These are phyloP conservation scores for Colletotrichum lini DNA, from an alignment of 2,329 filamentous ascomycete genomes.

Conservation along the genomic window DNA sequence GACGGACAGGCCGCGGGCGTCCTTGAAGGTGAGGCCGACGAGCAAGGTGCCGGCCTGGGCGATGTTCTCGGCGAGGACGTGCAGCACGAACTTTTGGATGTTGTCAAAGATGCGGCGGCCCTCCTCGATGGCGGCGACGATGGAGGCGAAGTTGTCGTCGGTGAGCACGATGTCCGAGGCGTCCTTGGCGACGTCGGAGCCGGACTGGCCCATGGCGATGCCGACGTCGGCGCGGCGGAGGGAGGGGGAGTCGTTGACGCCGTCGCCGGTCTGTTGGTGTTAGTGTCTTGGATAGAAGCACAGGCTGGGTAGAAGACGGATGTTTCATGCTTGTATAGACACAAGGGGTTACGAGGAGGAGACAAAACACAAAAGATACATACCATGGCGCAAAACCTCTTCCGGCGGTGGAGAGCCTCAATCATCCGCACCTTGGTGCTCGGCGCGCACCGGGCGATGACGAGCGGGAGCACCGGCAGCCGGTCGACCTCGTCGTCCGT, in stretches of 20 bases:
- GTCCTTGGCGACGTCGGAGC: slow-evolving; percentile 75
- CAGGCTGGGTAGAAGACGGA: too few species aligned
- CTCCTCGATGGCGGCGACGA: slow-evolving; percentile 79
- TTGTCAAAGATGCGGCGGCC: slow-evolving; percentile 82
- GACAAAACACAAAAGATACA: slow-evolving; percentile 25
- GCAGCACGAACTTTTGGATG: slow-evolving; percentile 82
- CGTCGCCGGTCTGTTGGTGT: slow-evolving; percentile 71
- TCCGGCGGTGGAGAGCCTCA: slow-evolving; percentile 77
- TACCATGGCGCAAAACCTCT: slow-evolving; percentile 76
- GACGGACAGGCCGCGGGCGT: slow-evolving; percentile 73
- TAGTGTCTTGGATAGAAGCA: too few species aligned
- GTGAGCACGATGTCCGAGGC: slow-evolving; percentile 78
- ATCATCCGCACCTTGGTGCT: slow-evolving; percentile 83
- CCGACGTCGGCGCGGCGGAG: slow-evolving; percentile 79
- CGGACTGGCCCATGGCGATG: slow-evolving; percentile 76
- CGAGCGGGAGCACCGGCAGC: slow-evolving; percentile 75
- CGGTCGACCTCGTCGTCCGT: slow-evolving; percentile 75
- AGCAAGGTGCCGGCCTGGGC: slow-evolving; percentile 79
- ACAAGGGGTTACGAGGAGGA: too few species aligned
- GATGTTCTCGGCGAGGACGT: slow-evolving; percentile 79
- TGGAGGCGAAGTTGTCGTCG: slow-evolving; percentile 82
- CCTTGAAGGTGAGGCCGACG: slow-evolving; percentile 81
- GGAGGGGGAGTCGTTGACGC: slow-evolving; percentile 81
- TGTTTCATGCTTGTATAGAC: too few species aligned
- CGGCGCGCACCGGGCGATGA: slow-evolving; percentile 79